phyloP scores from a whole-genome alignment of 106 monocot species.

The Triglochin maritima region DNA sequence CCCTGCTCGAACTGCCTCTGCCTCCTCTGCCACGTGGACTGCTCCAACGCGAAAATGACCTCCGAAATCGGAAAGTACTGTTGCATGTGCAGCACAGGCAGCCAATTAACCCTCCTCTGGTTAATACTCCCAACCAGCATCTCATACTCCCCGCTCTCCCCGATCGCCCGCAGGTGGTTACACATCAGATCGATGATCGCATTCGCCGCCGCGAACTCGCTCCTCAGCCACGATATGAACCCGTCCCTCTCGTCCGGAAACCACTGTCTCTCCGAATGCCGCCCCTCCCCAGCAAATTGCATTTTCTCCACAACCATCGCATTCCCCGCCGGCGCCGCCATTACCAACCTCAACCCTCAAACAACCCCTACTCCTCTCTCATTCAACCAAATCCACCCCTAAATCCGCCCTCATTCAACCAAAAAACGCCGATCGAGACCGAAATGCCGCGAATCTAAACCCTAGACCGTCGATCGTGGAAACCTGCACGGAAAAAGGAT shows the following conservation, averaged over 20 bases:
- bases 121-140: constrained; percentile 23
- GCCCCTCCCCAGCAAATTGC: constrained; percentile 8
- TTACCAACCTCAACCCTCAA: not conserved
- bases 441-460: too few species aligned
- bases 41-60: constrained; percentile 36
- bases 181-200: constrained; percentile 50
- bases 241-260: constrained; percentile 44
- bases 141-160: constrained; percentile 46
- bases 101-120: constrained; percentile 46
- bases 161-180: constrained; percentile 29
- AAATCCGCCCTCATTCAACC: too few species aligned
- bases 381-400: not conserved
- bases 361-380: not conserved
- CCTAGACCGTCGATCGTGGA: too few species aligned
- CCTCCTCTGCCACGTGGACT: constrained; percentile 35
- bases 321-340: constrained; percentile 14
- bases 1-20: constrained; percentile 19
- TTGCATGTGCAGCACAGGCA: constrained; percentile 55
- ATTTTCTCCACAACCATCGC: constrained; percentile 16
- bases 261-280: constrained; percentile 16
- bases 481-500: not conserved
- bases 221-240: constrained; percentile 49
- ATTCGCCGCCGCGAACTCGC: constrained; percentile 63
- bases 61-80: constrained; percentile 54
- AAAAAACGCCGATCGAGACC: too few species aligned